Conservation (phyloP, 495 filamentous ascomycete genomes). For the Melanomma pulvis-pyrius region DNA sequence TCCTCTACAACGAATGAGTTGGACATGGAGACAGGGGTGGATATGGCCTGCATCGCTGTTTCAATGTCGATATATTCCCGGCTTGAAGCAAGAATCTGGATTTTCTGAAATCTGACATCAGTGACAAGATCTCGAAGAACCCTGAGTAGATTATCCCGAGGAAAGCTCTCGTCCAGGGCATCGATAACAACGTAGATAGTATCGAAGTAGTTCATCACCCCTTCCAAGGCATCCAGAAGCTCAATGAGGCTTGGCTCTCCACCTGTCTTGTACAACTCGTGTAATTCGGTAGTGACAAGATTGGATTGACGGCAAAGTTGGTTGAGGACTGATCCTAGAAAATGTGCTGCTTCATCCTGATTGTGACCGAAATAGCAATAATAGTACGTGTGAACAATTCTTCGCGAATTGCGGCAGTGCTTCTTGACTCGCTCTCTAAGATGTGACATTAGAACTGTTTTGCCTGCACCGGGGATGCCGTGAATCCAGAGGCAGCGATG, state of each 20-base stretch:
- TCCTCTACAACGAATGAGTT: too few relatives aligned
- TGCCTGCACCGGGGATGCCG: too few relatives aligned
- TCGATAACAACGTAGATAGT: slow-evolving; percentile 43
- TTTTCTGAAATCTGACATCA: too few relatives aligned
- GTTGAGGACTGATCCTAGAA: slow-evolving; percentile 38
- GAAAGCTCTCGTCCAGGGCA: slow-evolving; percentile 44
- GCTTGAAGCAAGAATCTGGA: too few relatives aligned
- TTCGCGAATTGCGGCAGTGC: slow-evolving; percentile 21
- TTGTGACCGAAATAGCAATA: slow-evolving; percentile 45
- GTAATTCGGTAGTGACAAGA: slow-evolving; percentile 18
- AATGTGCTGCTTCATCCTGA: slow-evolving; percentile 36
- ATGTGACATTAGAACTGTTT: slow-evolving; percentile 34
- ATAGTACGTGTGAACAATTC: slow-evolving; percentile 48
- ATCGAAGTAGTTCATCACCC: slow-evolving; percentile 16
- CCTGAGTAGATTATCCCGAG: slow-evolving; percentile 31
- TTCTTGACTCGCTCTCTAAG: slow-evolving; percentile 38
- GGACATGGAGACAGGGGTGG: too few relatives aligned
- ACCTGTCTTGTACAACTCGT: not conserved
- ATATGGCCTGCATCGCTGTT: too few relatives aligned
- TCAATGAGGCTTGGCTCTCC: slow-evolving; percentile 2
- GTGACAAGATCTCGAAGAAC: slow-evolving; percentile 31
- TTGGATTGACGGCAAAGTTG: slow-evolving; percentile 43
- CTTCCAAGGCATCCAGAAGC: not conserved
- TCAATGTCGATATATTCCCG: too few relatives aligned
- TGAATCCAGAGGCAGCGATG: too few relatives aligned